These are phyloP conservation scores for Coccinonectria pachysandricola DNA, from an alignment of 2,329 filamentous ascomycete species.

Conservation along the genomic window DNA sequence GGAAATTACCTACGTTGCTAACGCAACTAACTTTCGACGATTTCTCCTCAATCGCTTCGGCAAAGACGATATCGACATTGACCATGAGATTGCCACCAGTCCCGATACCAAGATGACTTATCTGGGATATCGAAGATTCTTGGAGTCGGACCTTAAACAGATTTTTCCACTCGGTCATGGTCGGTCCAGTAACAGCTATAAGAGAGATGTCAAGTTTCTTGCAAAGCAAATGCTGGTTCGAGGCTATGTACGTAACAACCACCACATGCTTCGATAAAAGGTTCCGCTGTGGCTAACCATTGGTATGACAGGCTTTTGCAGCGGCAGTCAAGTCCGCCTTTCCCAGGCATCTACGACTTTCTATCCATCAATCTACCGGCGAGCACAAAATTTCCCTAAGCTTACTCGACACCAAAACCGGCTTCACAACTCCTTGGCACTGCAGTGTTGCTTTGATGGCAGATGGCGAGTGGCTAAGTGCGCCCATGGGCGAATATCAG, in stretches of 20 bases:
- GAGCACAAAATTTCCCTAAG: slow-evolving; percentile 20
- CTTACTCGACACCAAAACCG: slow-evolving; percentile 19
- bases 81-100: slow-evolving; percentile 19
- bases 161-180: slow-evolving; percentile 15
- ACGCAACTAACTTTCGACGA: slow-evolving; percentile 20
- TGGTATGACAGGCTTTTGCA: slow-evolving; percentile 17
- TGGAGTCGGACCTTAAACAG: slow-evolving; percentile 20
- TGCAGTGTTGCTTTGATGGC: slow-evolving; percentile 10
- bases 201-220: slow-evolving; percentile 17
- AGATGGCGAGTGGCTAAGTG: slow-evolving; percentile 9
- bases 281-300: not conserved
- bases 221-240: slow-evolving; percentile 23
- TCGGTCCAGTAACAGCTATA: slow-evolving; percentile 14
- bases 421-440: slow-evolving; percentile 24
- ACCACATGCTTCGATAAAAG: not conserved
- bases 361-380: slow-evolving; percentile 20
- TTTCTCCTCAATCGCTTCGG: slow-evolving; percentile 17
- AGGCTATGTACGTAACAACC: slow-evolving; percentile 15
- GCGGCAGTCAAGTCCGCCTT: slow-evolving; percentile 17
- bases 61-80: slow-evolving; percentile 16
- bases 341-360: slow-evolving; percentile 18
- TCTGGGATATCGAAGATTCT: slow-evolving; percentile 19
- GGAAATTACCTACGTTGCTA: slow-evolving; percentile 30
- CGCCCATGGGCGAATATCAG: slow-evolving; percentile 6
- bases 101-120: slow-evolving; percentile 21